These are phyloP conservation scores for Podospora comata DNA, from an alignment of 495 filamentous ascomycete species.

Conservation along the genomic window DNA sequence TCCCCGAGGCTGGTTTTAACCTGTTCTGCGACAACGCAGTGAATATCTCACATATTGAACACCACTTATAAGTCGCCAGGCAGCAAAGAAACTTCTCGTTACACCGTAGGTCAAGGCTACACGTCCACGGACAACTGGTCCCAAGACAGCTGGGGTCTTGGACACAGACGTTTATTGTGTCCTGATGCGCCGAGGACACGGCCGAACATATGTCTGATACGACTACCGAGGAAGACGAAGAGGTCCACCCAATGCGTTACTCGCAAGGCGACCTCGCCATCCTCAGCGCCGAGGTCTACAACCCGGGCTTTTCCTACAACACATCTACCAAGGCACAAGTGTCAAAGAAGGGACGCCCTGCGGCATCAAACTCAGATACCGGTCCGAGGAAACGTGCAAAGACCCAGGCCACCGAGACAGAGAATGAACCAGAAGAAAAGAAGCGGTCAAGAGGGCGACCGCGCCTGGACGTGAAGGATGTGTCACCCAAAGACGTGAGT, in stretches of 20 bases:
- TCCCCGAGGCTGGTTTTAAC: background rate
- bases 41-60: background rate
- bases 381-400: conserved; percentile 32
- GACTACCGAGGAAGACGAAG: background rate
- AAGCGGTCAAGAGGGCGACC: conserved; percentile 62
- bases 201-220: background rate
- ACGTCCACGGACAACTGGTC: background rate
- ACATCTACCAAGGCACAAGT: conserved; percentile 8
- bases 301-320: conserved; percentile 25
- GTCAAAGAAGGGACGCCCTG: conserved; percentile 21
- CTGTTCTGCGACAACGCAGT: background rate
- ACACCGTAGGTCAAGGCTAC: background rate
- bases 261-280: conserved; percentile 41
- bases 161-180: background rate
- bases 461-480: conserved; percentile 66
- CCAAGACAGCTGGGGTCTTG: background rate
- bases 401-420: conserved; percentile 18
- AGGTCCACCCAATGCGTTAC: conserved; percentile 33
- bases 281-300: conserved; percentile 49
- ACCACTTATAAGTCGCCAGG: background rate
- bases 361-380: conserved; percentile 20
- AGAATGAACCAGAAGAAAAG: conserved; percentile 40
- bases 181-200: background rate
- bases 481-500: conserved; percentile 55
- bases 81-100: background rate